phyloP scores from a whole-genome alignment of 2,329 filamentous ascomycete species.

The Zymoseptoria pseudotritici region DNA sequence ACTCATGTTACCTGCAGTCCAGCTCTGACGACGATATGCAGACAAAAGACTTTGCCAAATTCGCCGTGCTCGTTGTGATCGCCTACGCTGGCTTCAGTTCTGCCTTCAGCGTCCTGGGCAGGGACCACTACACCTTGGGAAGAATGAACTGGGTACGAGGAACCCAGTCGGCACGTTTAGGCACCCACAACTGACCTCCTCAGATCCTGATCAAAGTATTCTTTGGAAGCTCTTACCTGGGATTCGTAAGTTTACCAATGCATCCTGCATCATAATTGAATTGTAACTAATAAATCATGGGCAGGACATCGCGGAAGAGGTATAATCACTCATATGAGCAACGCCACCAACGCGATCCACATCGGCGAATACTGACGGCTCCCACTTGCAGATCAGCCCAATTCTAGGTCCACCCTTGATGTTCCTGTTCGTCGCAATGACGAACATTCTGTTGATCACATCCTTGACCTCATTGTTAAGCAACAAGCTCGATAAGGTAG shows the following conservation, averaged over 20 bases:
- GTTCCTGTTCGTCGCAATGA: conserved; percentile 69
- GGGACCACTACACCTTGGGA: conserved; percentile 56
- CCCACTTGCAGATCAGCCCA: conserved; percentile 35
- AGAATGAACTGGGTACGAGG: conserved; percentile 62
- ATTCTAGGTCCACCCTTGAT: conserved; percentile 47
- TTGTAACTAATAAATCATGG: conserved; percentile 4
- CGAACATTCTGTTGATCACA: conserved; percentile 71
- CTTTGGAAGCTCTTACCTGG: conserved; percentile 67
- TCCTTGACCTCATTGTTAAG: conserved; percentile 38
- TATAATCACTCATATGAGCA: conserved; percentile 21
- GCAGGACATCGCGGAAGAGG: conserved; percentile 42
- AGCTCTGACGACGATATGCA: conserved; percentile 21
- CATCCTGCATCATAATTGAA: neutral
- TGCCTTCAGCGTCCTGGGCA: conserved; percentile 72
- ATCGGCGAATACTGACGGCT: neutral
- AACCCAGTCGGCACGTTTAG: conserved; percentile 45
- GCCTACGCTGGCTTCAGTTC: conserved; percentile 83
- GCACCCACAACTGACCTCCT: neutral
- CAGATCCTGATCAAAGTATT: conserved; percentile 53
- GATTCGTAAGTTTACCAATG: conserved; percentile 52
- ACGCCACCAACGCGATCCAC: conserved; percentile 12
- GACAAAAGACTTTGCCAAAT: conserved; percentile 83
- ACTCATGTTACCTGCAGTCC: conserved; percentile 1
- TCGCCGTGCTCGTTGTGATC: conserved; percentile 68
- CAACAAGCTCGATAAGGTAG: conserved; percentile 20